These are phyloP conservation scores for Stereum hirsutum DNA, from an alignment of 1,284 basidiomycete genomes.

Conservation along the genomic window DNA sequence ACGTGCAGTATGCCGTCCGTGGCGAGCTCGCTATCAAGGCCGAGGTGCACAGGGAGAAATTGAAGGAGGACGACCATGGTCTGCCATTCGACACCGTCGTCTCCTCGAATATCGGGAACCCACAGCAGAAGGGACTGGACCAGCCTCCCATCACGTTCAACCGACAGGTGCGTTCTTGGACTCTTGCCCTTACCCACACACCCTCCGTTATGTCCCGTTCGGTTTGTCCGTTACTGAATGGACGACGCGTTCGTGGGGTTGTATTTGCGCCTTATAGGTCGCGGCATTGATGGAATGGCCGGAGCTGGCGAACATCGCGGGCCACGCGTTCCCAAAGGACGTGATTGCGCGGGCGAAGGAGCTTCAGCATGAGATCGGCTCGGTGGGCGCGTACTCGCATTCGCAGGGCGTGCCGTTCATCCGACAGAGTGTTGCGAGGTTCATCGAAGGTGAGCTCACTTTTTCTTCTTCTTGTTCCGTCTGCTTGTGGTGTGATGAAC, in stretches of 20 bases:
- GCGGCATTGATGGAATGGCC: slow-evolving; percentile 92
- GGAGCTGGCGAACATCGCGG: slow-evolving; percentile 70
- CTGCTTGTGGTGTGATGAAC: no score
- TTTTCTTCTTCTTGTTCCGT: no score
- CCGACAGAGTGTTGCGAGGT: slow-evolving; percentile 83
- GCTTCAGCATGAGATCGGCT: slow-evolving; percentile 83
- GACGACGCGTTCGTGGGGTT: background rate
- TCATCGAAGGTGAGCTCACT: slow-evolving; percentile 64
- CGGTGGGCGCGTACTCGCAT: slow-evolving; percentile 93
- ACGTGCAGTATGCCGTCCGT: slow-evolving; percentile 95
- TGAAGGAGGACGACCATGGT: slow-evolving; percentile 46
- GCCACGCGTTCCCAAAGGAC: slow-evolving; percentile 79
- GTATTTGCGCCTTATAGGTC: slow-evolving; percentile 41
- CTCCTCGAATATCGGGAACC: slow-evolving; percentile 96
- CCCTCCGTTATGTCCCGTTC: no score
- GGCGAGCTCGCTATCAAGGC: slow-evolving; percentile 95
- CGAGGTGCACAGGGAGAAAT: slow-evolving; percentile 68
- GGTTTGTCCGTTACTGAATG: background rate
- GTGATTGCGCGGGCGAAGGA: slow-evolving; percentile 78
- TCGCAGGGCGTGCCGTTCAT: slow-evolving; percentile 91
- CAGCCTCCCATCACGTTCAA: slow-evolving; percentile 92
- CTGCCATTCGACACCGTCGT: slow-evolving; percentile 89
- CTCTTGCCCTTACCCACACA: no score
- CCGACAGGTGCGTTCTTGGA: slow-evolving; percentile 63
- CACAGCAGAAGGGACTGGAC: slow-evolving; percentile 91